Evolutionary conservation across 306 rosid genomes (phyloP).

Genomic region (Prunus armeniaca): DNA sequence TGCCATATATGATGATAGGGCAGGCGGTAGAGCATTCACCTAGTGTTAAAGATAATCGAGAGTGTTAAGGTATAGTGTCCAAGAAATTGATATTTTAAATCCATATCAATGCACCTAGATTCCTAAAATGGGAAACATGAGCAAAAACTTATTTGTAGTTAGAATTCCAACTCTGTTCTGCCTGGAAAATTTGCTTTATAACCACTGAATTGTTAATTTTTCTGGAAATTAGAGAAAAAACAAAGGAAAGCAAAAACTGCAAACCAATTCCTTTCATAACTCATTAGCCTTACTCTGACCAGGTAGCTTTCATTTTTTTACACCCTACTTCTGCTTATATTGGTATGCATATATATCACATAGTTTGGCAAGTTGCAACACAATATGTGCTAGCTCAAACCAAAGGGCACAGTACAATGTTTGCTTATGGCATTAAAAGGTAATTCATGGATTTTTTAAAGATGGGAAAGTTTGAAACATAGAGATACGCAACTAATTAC

Average conservation of each 20-base stretch:
- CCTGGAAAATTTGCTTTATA: neutral
- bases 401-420: neutral
- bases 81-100: neutral
- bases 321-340: neutral
- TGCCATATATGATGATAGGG: too few relatives aligned
- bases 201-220: neutral
- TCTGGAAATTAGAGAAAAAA: neutral
- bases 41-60: too few relatives aligned
- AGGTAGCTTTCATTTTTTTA: neutral
- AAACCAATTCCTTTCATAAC: neutral
- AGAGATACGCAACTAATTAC: constrained; percentile 6
- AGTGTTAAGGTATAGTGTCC: neutral
- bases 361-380: neutral
- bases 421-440: neutral
- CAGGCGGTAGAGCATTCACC: too few relatives aligned
- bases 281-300: neutral
- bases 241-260: neutral
- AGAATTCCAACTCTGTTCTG: neutral
- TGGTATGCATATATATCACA: too few relatives aligned
- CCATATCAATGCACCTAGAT: neutral
- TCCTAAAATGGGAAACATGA: neutral
- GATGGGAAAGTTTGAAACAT: neutral
- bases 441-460: neutral
- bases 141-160: neutral
- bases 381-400: neutral